Evolutionary conservation across 306 rosid genomes (phyloP).

Genomic region (Hippophae gyantsensis): DNA sequence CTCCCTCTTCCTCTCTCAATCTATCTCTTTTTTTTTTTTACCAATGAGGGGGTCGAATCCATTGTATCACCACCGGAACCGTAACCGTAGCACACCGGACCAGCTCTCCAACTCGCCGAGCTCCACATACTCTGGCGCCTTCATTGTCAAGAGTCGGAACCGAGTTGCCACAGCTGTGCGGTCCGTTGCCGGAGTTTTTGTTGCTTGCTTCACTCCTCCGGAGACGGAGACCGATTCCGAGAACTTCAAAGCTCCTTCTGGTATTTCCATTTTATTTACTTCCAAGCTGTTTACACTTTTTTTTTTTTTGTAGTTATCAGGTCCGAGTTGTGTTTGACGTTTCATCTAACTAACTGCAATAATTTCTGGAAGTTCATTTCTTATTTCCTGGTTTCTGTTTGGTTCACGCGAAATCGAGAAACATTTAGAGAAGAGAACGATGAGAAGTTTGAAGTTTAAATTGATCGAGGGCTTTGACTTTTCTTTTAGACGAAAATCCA

Average conservation of each 20-base stretch:
- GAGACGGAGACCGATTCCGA: constrained; percentile 34
- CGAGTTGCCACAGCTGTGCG: constrained; percentile 43
- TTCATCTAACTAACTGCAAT: no score
- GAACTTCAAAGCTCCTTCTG: constrained; percentile 42
- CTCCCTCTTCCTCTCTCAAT: constrained; percentile 3
- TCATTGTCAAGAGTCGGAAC: constrained; percentile 18
- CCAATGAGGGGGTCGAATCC: constrained; percentile 25
- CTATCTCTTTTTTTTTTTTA: constrained; percentile 1
- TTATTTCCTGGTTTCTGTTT: constrained; percentile 6
- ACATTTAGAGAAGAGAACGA: no score
- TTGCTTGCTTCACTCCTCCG: constrained; percentile 69
- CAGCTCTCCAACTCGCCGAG: constrained; percentile 22
- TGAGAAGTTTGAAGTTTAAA: no score
- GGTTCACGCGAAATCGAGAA: constrained; percentile 15
- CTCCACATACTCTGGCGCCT: constrained; percentile 30
- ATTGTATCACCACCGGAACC: constrained; percentile 16
- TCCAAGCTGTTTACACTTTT: neutral
- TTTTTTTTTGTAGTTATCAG: neutral
- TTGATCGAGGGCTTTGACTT: no score
- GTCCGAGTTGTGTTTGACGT: constrained; percentile 2
- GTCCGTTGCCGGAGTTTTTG: constrained; percentile 47
- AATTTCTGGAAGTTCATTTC: neutral
- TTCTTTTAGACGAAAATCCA: no score
- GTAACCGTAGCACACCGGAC: constrained; percentile 25
- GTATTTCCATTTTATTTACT: constrained; percentile 17